phyloP scores from a whole-genome alignment of 2,329 filamentous ascomycete genomes.

The Alternaria novae-zelandiae region DNA sequence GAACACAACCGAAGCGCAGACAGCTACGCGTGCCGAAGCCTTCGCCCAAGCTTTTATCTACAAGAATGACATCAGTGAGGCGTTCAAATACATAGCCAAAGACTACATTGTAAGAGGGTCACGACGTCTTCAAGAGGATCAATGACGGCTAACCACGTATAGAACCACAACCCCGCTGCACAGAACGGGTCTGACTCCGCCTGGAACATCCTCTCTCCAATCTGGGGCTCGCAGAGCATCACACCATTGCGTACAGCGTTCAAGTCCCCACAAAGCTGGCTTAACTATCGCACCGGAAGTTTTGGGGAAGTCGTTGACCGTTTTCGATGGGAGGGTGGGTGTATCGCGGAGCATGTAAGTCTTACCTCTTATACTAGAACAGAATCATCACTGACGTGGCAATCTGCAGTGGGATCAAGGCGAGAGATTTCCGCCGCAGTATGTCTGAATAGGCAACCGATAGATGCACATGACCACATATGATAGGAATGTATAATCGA shows the following conservation, averaged over 20 bases:
- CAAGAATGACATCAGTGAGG: conserved; percentile 35
- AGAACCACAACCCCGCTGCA: conserved; percentile 40
- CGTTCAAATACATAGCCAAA: conserved; percentile 34
- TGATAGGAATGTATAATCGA: background rate
- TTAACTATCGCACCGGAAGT: conserved; percentile 27
- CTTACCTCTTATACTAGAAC: background rate
- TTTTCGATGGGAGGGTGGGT: conserved; percentile 40
- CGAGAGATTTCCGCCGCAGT: conserved; percentile 24
- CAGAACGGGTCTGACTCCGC: conserved; percentile 39
- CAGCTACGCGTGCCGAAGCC: conserved; percentile 20
- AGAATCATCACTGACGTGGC: background rate
- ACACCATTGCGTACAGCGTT: conserved; percentile 31
- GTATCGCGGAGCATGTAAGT: conserved; percentile 44
- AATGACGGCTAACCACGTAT: background rate
- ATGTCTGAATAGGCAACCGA: background rate
- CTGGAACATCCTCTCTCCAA: conserved; percentile 32
- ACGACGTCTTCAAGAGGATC: background rate
- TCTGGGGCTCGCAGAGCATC: conserved; percentile 31
- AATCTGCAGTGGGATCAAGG: conserved; percentile 34
- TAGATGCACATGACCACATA: background rate
- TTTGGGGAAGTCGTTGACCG: conserved; percentile 39
- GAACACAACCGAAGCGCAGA: conserved; percentile 18
- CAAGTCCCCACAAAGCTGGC: conserved; percentile 30
- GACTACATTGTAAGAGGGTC: conserved; percentile 33
- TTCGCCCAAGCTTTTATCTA: conserved; percentile 40